These are phyloP conservation scores for Aspergillus quadrilineatus DNA, from an alignment of 2,329 filamentous ascomycete genomes.

Conservation along the genomic window DNA sequence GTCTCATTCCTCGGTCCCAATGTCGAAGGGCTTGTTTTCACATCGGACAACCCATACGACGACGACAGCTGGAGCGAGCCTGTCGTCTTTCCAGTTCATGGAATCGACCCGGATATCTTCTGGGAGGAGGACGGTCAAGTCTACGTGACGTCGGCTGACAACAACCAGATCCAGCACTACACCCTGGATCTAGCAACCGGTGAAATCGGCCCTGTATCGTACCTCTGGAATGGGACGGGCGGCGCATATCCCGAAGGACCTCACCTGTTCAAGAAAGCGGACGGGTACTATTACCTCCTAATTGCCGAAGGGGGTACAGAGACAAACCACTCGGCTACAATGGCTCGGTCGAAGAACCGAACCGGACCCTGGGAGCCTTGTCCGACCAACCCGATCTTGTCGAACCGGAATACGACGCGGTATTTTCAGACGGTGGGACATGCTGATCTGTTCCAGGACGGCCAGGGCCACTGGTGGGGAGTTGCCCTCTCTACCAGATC, in stretches of 20 bases:
- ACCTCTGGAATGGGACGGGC: slow-evolving; percentile 51
- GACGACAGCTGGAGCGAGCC: slow-evolving; percentile 19
- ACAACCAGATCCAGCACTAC: slow-evolving; percentile 14
- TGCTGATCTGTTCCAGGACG: slow-evolving; percentile 57
- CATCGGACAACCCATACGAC: slow-evolving; percentile 16
- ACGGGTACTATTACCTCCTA: slow-evolving; percentile 34
- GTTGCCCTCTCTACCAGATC: slow-evolving; percentile 47
- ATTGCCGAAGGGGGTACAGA: slow-evolving; percentile 30
- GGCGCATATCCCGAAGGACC: slow-evolving; percentile 37
- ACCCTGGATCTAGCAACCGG: slow-evolving; percentile 31
- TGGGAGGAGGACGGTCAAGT: slow-evolving; percentile 20
- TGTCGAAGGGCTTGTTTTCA: slow-evolving; percentile 19
- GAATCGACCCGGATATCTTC: slow-evolving; percentile 24
- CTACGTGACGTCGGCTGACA: slow-evolving; percentile 14
- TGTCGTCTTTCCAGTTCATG: slow-evolving; percentile 10
- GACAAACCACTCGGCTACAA: slow-evolving; percentile 27
- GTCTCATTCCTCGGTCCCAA: slow-evolving; percentile 23
- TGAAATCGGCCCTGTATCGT: slow-evolving; percentile 1
- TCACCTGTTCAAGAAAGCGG: slow-evolving; percentile 29
- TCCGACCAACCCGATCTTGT: slow-evolving; percentile 43
- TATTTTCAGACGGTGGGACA: slow-evolving; percentile 57
- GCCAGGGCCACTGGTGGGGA: slow-evolving; percentile 54
- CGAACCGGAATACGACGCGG: slow-evolving; percentile 37
- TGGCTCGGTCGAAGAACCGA: slow-evolving; percentile 30
- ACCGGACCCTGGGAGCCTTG: slow-evolving; percentile 44